A percentile compares a stretch with the other conserved stretches of the same genome.
These are phyloP conservation scores for Salix koriyanagi DNA, from an alignment of 345 rosid genomes.

Conservation along the genomic window DNA sequence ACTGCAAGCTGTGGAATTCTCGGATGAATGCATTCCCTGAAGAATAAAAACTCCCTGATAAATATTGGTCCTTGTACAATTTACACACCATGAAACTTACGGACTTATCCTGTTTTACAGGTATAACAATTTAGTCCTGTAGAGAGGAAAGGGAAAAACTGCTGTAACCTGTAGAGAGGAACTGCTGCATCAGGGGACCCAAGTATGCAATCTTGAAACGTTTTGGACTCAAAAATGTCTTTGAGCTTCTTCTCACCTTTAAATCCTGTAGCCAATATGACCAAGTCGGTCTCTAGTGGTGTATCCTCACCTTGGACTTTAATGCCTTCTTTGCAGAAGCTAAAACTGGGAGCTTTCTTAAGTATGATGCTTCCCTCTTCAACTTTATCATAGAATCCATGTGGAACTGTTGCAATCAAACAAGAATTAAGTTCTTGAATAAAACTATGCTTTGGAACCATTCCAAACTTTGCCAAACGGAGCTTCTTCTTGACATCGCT, in stretches of 20 bases:
- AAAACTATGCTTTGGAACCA: slow-evolving; percentile 43
- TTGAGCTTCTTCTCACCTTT: slow-evolving; percentile 35
- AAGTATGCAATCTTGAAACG: slow-evolving; percentile 17
- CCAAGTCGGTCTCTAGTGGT: slow-evolving; percentile 27
- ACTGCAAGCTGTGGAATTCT: slow-evolving; percentile 41
- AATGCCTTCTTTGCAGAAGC: slow-evolving; percentile 34
- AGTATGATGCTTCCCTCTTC: slow-evolving; percentile 42
- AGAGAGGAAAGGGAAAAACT: neutral
- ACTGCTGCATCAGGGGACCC: slow-evolving; percentile 26
- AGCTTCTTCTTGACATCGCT: slow-evolving; percentile 28
- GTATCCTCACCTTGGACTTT: slow-evolving; percentile 15
- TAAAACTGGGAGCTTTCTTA: slow-evolving; percentile 33
- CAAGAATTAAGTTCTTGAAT: slow-evolving; percentile 27
- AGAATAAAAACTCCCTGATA: neutral
- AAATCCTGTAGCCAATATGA: slow-evolving; percentile 40
- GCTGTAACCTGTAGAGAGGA: slow-evolving; percentile 41
- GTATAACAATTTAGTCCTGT: neutral
- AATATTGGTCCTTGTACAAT: neutral
- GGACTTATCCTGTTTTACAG: neutral
- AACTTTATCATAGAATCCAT: slow-evolving; percentile 32
- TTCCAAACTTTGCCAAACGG: slow-evolving; percentile 29
- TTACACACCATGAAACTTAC: too few species aligned
- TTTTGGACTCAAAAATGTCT: slow-evolving; percentile 24
- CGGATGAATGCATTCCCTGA: slow-evolving; percentile 41
- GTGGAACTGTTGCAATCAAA: slow-evolving; percentile 18